Percentiles rank a stretch among this genome's conserved stretches.
phyloP scores from a whole-genome alignment of 176 grass and related monocot species.

The Guadua angustifolia region DNA sequence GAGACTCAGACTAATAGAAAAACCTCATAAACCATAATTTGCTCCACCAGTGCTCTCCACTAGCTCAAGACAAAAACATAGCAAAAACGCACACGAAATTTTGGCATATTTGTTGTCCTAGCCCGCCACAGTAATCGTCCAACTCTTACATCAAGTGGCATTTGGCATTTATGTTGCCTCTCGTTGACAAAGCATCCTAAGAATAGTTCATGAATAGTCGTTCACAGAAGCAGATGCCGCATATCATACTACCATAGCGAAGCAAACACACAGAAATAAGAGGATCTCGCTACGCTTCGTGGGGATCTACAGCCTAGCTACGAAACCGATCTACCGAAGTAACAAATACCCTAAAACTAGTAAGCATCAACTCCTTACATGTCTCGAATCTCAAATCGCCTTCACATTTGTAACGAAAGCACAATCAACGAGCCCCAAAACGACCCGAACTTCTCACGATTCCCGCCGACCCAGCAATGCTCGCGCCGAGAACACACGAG shows the following conservation, averaged over 20 bases:
- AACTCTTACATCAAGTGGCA: neutral
- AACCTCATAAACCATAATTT: neutral
- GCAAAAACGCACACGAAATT: neutral
- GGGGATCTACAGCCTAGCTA: neutral
- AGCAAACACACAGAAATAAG: neutral
- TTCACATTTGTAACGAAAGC: too few relatives aligned
- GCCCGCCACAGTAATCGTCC: neutral
- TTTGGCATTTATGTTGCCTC: neutral
- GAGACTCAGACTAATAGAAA: conserved; percentile 13
- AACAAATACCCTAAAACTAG: neutral
- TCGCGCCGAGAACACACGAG: neutral
- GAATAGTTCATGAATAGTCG: neutral
- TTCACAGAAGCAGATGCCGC: neutral
- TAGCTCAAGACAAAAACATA: neutral
- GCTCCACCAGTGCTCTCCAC: neutral
- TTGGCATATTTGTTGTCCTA: neutral
- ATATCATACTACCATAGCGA: neutral
- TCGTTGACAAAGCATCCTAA: conserved; percentile 1
- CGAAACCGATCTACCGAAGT: neutral
- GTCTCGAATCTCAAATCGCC: neutral
- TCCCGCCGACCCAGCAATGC: neutral
- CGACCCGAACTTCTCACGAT: neutral
- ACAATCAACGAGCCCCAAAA: neutral
- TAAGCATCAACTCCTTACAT: neutral
- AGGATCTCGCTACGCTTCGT: neutral